Evolutionary conservation across 345 rosid genomes (phyloP).

Genomic region (Cardiospermum halicacabum): DNA sequence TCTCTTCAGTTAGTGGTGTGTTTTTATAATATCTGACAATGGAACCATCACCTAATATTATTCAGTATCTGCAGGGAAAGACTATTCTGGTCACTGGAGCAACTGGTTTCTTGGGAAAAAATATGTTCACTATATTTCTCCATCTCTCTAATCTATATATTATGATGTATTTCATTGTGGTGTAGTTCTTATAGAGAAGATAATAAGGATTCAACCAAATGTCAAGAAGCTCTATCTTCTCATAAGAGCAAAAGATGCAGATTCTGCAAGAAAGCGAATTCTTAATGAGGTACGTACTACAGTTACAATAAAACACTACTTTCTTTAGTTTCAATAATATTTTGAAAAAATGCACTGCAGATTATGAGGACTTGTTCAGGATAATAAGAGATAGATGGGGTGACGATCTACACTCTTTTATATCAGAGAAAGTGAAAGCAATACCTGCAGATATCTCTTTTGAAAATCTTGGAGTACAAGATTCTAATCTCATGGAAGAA

Average conservation of each 20-base stretch:
- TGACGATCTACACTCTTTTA: slow-evolving; percentile 3
- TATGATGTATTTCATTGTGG: neutral
- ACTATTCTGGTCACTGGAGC: slow-evolving; percentile 41
- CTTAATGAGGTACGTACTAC: neutral
- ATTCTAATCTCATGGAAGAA: slow-evolving; percentile 18
- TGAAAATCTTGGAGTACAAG: slow-evolving; percentile 27
- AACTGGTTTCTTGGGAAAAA: slow-evolving; percentile 46
- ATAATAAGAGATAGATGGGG: slow-evolving; percentile 16
- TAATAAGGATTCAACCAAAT: neutral
- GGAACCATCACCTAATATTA: neutral
- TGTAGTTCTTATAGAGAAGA: neutral
- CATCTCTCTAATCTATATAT: neutral
- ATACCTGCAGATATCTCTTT: slow-evolving; percentile 31
- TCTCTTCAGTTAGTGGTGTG: too few relatives aligned
- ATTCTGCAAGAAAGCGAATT: neutral
- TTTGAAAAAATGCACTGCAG: slow-evolving; percentile 8
- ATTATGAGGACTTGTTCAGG: slow-evolving; percentile 24
- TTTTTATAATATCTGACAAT: too few relatives aligned
- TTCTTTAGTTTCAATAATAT: too few relatives aligned
- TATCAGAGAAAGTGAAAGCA: slow-evolving; percentile 16
- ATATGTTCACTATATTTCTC: neutral
- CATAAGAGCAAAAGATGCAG: neutral
- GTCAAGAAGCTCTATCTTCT: neutral
- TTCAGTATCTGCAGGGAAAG: slow-evolving; percentile 29
- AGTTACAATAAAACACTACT: too few relatives aligned